Conservation (phyloP, 164 flowering plant genomes). For the Stephania japonica region DNA sequence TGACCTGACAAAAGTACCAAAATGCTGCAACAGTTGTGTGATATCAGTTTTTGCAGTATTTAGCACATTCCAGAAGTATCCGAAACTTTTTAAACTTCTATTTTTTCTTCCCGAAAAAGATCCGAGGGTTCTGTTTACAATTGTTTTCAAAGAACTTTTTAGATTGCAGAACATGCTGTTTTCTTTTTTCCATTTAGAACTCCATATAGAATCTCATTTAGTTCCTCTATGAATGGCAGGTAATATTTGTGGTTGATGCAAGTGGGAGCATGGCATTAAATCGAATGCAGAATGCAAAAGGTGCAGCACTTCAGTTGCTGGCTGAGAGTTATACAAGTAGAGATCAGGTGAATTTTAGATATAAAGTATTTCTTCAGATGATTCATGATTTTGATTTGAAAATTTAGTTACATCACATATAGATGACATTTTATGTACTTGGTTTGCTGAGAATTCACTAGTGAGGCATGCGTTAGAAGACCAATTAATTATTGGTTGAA, state of each 20-base stretch:
- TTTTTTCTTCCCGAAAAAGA: too few species aligned
- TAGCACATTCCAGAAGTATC: too few species aligned
- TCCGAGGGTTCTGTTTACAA: not conserved
- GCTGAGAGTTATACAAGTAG: constrained; percentile 98
- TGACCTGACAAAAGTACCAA: not conserved
- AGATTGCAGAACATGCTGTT: not conserved
- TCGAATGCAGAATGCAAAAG: constrained; percentile 99
- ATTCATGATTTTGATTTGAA: not conserved
- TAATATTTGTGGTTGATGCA: constrained; percentile 98
- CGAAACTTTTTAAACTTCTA: too few species aligned
- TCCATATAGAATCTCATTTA: constrained; percentile 6
- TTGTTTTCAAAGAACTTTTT: not conserved
- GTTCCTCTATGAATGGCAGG: constrained; percentile 41
- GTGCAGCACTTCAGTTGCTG: constrained; percentile 88
- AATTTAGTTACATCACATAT: not conserved
- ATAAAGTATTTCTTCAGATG: not conserved
- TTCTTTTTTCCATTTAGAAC: constrained; percentile 1
- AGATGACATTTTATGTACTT: not conserved
- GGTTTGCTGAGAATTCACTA: not conserved
- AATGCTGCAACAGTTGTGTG: not conserved
- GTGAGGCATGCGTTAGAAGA: not conserved
- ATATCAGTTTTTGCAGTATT: too few species aligned
- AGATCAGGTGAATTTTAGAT: constrained; percentile 68
- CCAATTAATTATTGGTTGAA: too few species aligned
- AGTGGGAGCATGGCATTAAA: constrained; percentile 99